A percentile compares a stretch with the other conserved stretches of the same genome.
Evolutionary conservation across 2,329 filamentous ascomycete genomes (phyloP).

Genomic region (Fusarium siculi): DNA sequence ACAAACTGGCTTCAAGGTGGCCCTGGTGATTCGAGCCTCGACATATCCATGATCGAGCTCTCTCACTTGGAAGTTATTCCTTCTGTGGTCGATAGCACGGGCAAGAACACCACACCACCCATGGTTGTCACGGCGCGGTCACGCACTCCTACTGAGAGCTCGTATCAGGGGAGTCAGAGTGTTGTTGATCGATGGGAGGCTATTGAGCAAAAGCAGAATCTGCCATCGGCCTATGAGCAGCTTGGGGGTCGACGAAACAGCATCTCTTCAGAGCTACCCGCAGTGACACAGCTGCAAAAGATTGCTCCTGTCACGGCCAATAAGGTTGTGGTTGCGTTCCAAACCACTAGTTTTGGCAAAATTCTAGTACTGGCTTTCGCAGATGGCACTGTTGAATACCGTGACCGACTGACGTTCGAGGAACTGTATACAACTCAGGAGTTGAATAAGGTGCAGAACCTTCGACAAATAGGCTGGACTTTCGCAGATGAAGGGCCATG

Average conservation of each 20-base stretch:
- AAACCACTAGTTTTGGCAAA: constrained; percentile 76
- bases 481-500: constrained; percentile 74
- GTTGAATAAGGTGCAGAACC: constrained; percentile 71
- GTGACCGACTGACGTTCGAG: constrained; percentile 78
- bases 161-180: constrained; percentile 75
- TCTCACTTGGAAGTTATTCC: constrained; percentile 82
- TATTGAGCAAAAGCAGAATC: constrained; percentile 70
- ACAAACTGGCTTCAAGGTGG: constrained; percentile 67
- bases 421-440: constrained; percentile 73
- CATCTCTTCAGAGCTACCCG: constrained; percentile 48
- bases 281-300: constrained; percentile 64
- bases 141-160: constrained; percentile 61
- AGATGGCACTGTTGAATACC: constrained; percentile 84
- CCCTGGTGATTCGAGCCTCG: constrained; percentile 54
- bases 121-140: constrained; percentile 80
- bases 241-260: constrained; percentile 72
- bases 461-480: constrained; percentile 81
- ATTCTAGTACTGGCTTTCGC: constrained; percentile 78
- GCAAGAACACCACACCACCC: constrained; percentile 66
- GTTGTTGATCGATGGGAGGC: constrained; percentile 88
- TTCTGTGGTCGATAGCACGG: constrained; percentile 67
- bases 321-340: constrained; percentile 76
- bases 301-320: constrained; percentile 75
- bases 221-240: constrained; percentile 83
- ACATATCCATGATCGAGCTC: constrained; percentile 68